Base-by-base conservation (phyloP, 352 stramenopile genomes). In the Phytopythium litorale region DNA sequence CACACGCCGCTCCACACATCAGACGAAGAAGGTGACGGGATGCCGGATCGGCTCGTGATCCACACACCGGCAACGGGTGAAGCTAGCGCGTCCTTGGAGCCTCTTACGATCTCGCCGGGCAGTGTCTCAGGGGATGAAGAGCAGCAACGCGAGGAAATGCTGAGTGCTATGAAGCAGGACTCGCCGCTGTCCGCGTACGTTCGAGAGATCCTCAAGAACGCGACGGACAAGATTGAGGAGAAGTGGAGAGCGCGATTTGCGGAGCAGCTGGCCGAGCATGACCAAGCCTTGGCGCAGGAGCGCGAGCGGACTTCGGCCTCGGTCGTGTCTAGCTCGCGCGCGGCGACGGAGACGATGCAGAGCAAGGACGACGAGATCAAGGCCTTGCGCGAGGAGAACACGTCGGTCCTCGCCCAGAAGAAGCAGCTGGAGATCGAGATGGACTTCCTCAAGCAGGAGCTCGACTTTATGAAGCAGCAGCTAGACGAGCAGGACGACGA, bases 231-330 rank as follows among this genome's bases (percentile, higher is more conserved):
- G 56, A 93, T 93, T 46, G 82, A 93, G 60, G 78, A 89, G 30
- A 93, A 91, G 58, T 93, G 84, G 84, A 90, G 87, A 58, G 70
- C 70, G 28, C 78, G 84, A 12, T 91, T 93, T 60, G 75, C 81
- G 0, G 79, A 90, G 42, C 80, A 91, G 56, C 58, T 86, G 15
- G 75, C 67, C 1, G 84, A 93, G 28, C 79, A 91, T 32, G 82
- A 91, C 45, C 78, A 84, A 37, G 81, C 81, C 7, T 57, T 93
- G 35, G 70, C 77, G 12, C 75, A 84, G 25, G 84, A 93, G 52
- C 81, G 82, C 7, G 78, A 88, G 46, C 80, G 79, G 28, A 82
- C 80, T 0, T 85, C 75, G 19, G 81, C 72, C 13, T 90, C 84
- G 1, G 72, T 89, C 7, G 68, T 89, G 42, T 84, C 77, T 7